phyloP scores from a whole-genome alignment of 2,329 filamentous ascomycete species.

The Fusarium circinatum region DNA sequence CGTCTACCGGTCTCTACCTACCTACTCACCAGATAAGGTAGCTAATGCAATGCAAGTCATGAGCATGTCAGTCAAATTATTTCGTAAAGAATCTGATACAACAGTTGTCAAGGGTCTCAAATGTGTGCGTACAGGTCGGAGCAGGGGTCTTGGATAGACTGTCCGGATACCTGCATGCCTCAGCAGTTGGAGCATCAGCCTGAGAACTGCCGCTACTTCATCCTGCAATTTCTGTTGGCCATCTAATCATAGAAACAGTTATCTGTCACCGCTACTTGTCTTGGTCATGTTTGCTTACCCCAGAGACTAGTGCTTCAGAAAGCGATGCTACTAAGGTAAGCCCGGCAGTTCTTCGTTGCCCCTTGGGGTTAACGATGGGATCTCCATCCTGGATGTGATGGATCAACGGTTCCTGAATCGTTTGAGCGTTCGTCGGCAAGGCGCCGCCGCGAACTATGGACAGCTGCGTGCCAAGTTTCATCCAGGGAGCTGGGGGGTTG shows the following conservation, averaged over 20 bases:
- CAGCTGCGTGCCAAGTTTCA: conserved; percentile 34
- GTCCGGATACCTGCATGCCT: conserved; percentile 27
- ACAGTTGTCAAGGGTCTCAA: not conserved
- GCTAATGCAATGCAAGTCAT: not conserved
- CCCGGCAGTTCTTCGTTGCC: not conserved
- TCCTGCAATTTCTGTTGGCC: conserved; percentile 15
- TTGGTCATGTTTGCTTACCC: not conserved
- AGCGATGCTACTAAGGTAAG: not conserved
- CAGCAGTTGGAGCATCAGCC: not conserved
- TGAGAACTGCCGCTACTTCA: conserved; percentile 1
- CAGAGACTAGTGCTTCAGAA: not conserved
- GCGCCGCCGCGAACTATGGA: conserved; percentile 34
- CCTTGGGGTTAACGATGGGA: not conserved
- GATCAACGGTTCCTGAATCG: not conserved
- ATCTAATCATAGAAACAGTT: not conserved
- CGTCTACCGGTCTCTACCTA: not conserved
- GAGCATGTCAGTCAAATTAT: not conserved
- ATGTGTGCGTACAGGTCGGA: not conserved
- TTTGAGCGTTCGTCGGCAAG: conserved; percentile 14
- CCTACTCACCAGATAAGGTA: not conserved
- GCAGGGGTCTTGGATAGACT: conserved; percentile 21
- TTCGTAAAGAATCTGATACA: conserved; percentile 12
- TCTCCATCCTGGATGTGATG: not conserved
- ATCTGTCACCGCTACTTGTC: not conserved
- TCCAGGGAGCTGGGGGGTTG: conserved; percentile 23